Base-by-base conservation (phyloP, 257 asterid genomes). In the Rauvolfia tetraphylla region DNA sequence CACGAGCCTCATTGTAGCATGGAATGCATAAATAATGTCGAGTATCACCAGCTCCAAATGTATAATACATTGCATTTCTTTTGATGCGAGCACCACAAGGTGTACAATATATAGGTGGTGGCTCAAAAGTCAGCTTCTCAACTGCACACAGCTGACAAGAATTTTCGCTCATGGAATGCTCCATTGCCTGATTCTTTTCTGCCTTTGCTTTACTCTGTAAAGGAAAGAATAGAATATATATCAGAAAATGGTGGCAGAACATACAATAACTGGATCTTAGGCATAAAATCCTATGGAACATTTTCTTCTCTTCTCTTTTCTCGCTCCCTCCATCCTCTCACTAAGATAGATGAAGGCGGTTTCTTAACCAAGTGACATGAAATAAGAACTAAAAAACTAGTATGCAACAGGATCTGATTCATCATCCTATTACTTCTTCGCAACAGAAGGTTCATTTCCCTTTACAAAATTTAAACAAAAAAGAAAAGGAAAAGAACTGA, bases 61-160 rank as follows among this genome's bases (percentile, higher is more conserved):
- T 90, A 81, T 95, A 93, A 85, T 95, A 93, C 96, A 85, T 86
- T 22, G 92, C 97, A 84, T 95, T 95, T 86, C 97, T 88, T 85
- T 95, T 95, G 56, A 95, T 87, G 63, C 98, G 99, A 83, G 90
- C 90, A 72, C 97, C 97, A 81, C 99, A 95, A 63, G 96, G 94
- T 46, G 92, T 87, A 82, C 99, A 95, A 85, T 93, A 95, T 27
- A 91, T 83, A 73, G 98, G 98, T 76, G 97, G 97, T 59, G 99
- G 98, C 85, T 95, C 99, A 87, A 95, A 95, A 29, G 90, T 85
- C 77, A 95, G 97, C 87, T 87, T 95, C 90, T 95, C 99, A 76
- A 93, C 99, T 25, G 97, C 98, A 91, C 99, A 95, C 85, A 95
- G 81, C 88, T 95, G 99, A 84, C 99, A 95, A 61, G 95, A 95